Percentiles rank a stretch among this genome's conserved stretches.
These are phyloP conservation scores for Coemansia sp. DNA, from an alignment of 192 early-diverging fungal species.

Conservation along the genomic window DNA sequence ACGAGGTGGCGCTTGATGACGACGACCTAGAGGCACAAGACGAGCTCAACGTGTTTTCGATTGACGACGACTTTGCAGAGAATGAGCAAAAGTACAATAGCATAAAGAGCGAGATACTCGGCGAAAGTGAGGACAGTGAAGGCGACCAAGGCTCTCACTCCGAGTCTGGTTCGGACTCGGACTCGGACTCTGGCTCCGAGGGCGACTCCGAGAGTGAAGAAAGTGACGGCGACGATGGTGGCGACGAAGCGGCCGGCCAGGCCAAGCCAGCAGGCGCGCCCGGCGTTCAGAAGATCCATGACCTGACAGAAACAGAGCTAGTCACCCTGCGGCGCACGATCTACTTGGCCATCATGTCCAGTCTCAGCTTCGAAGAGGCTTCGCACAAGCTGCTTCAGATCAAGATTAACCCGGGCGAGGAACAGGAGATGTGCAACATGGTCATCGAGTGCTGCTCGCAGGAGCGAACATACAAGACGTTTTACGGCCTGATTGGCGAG, in stretches of 20 bases:
- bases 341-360: slow-evolving; percentile 94
- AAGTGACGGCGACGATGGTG: neutral
- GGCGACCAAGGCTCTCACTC: slow-evolving; percentile 31
- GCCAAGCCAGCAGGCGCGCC: slow-evolving; percentile 12
- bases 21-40: slow-evolving; percentile 80
- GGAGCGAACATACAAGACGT: slow-evolving; percentile 90
- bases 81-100: slow-evolving; percentile 80
- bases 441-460: slow-evolving; percentile 96
- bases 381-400: slow-evolving; percentile 93
- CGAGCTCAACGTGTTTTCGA: slow-evolving; percentile 78
- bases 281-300: slow-evolving; percentile 63
- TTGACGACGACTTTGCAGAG: slow-evolving; percentile 72
- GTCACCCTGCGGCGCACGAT: slow-evolving; percentile 87
- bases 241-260: neutral
- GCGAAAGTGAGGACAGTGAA: slow-evolving; percentile 60
- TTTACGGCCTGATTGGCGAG: slow-evolving; percentile 91
- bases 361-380: slow-evolving; percentile 91
- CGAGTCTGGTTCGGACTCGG: slow-evolving; percentile 33
- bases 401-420: slow-evolving; percentile 76
- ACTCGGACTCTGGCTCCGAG: slow-evolving; percentile 43
- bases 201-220: slow-evolving; percentile 49
- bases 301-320: slow-evolving; percentile 84
- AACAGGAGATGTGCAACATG: slow-evolving; percentile 94
- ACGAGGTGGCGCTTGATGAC: slow-evolving; percentile 78
- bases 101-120: slow-evolving; percentile 85